These are phyloP conservation scores for Bacterosira constricta DNA, from an alignment of 108 stramenopile species.

Conservation along the genomic window DNA sequence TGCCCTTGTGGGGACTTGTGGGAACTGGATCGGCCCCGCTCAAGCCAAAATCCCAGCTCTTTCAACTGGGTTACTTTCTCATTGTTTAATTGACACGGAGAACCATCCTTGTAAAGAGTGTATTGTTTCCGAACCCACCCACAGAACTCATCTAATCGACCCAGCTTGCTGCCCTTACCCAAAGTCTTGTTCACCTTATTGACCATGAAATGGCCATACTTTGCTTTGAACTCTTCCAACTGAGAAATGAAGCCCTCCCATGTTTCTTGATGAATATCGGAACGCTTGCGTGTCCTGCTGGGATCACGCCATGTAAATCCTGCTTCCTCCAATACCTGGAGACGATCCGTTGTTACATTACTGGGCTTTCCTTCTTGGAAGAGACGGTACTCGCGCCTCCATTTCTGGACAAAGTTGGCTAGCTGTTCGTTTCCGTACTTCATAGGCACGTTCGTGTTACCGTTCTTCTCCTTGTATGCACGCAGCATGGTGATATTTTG, in stretches of 20 bases:
- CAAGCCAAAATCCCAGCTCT: slow-evolving; percentile 9
- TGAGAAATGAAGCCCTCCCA: slow-evolving; percentile 6
- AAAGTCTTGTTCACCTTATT: not conserved
- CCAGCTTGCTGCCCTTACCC: not conserved
- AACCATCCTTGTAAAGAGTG: slow-evolving; percentile 1
- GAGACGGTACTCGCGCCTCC: slow-evolving; percentile 10
- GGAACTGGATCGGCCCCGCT: not conserved
- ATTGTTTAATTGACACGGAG: not conserved
- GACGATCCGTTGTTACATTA: not conserved
- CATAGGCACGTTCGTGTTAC: slow-evolving; percentile 10
- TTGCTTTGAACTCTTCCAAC: not conserved
- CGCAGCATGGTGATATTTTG: slow-evolving; percentile 2
- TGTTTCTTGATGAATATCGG: slow-evolving; percentile 1
- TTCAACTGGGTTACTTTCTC: slow-evolving; percentile 6
- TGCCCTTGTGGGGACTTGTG: not conserved
- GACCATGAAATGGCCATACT: slow-evolving; percentile 14
- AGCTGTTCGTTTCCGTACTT: slow-evolving; percentile 13
- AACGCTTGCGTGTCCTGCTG: slow-evolving; percentile 1
- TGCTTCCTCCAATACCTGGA: not conserved
- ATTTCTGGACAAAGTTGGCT: slow-evolving; percentile 24
- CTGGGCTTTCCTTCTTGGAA: slow-evolving; percentile 12
- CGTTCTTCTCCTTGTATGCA: not conserved
- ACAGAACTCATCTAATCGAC: slow-evolving; percentile 4
- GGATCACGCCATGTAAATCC: slow-evolving; percentile 6
- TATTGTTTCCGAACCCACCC: slow-evolving; percentile 7